These are phyloP conservation scores for Arthrobotrys pseudoclavata DNA, from an alignment of 2,329 filamentous ascomycete species.

Conservation along the genomic window DNA sequence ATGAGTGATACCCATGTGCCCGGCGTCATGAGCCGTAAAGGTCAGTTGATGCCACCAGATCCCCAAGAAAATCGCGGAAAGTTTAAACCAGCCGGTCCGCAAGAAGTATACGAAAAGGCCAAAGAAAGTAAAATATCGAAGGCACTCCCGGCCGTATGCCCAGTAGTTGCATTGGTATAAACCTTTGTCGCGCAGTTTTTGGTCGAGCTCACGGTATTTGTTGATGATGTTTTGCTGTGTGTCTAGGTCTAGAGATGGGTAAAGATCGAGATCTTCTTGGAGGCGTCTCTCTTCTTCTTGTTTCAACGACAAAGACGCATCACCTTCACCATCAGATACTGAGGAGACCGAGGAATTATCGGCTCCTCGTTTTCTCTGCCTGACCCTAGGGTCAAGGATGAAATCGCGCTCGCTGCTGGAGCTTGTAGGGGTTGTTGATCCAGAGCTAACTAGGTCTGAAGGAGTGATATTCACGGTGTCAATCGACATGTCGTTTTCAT, in stretches of 20 bases:
- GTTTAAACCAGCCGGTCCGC: conserved; percentile 75
- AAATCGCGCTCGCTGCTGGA: conserved; percentile 63
- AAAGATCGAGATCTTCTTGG: conserved; percentile 80
- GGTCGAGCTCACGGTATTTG: conserved; percentile 84
- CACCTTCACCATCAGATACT: conserved; percentile 69
- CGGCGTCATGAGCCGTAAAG: conserved; percentile 93
- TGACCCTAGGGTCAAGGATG: conserved; percentile 62
- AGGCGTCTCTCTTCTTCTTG: conserved; percentile 54
- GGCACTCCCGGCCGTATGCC: conserved; percentile 80
- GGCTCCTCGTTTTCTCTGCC: conserved; percentile 31
- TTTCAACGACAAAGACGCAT: conserved; percentile 61
- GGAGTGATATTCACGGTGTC: conserved; percentile 16
- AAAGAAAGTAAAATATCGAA: conserved; percentile 79
- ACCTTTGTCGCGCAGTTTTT: conserved; percentile 78
- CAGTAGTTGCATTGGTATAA: conserved; percentile 88
- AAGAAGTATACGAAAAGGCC: conserved; percentile 74
- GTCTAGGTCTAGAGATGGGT: conserved; percentile 79
- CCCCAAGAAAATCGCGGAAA: conserved; percentile 81
- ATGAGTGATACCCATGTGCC: conserved; percentile 97
- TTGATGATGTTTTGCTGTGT: conserved; percentile 81
- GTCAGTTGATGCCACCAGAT: conserved; percentile 93
- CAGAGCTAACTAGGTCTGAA: conserved; percentile 50
- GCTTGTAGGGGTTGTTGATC: conserved; percentile 60
- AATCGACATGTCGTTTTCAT: conserved; percentile 30
- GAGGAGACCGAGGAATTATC: conserved; percentile 52